Base-by-base conservation (phyloP, 345 rosid genomes). In the Lepidium africanum region DNA sequence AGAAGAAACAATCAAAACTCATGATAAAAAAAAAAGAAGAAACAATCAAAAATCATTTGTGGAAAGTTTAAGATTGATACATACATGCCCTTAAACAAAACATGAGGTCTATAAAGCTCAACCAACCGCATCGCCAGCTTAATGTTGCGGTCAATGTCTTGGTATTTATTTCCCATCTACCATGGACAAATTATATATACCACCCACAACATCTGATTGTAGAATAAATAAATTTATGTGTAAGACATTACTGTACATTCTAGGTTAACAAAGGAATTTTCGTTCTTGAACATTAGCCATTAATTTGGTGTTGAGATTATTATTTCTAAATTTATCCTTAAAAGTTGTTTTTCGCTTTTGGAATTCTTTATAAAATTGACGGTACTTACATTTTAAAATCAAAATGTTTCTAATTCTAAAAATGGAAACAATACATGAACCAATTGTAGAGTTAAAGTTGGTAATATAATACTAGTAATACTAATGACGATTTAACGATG, bases 61-160 rank as follows among this genome's bases (percentile, higher is more conserved):
- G 3, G 0, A 43, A 11, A 42, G 1, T 23, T 73, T 59, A 1
- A 43, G 9, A 61, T 25, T 7, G 21, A 16, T 69, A 83, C 93
- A 6, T 88, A 92, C 98, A 86, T 67, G 68, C 85, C 96, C 37
- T 60, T 36, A 82, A 85, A 90, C 83, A 88, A 87, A 68, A 85
- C 81, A 76, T 90, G 90, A 9, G 98, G 94, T 58, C 82, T 70
- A 73, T 93, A 93, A 10, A 93, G 86, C 9, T 90, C 92, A 3
- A 81, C 84, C 35, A 93, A 16, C 19, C 87, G 79, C 87, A 90
- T 79, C 42, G 84, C 88, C 10, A 74, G 71, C n/a, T 74, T 86
- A 63, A 72, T 59, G 42, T 66, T 74, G 41, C 62, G 77, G 17
- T 65, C 66, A 41, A 57, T 35, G 9, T 59, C 72, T 15, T 13